phyloP scores from a whole-genome alignment of 1,139 yeast genomes.

The Zygosaccharomyces sapae region DNA sequence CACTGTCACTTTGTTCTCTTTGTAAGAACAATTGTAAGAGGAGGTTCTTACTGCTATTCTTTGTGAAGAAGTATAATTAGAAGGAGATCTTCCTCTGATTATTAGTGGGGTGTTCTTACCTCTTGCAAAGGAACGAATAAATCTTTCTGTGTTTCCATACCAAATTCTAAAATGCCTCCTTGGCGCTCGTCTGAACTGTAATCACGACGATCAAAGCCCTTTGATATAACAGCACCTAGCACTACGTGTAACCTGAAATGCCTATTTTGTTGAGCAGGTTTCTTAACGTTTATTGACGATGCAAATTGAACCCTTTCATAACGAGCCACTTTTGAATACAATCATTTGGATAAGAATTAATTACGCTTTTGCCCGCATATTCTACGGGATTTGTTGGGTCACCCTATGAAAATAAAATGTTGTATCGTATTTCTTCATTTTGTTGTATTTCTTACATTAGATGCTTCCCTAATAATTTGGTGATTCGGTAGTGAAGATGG shows the following conservation, averaged over 20 bases:
- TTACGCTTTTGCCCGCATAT: slow-evolving; percentile 22
- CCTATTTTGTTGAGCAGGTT: slow-evolving; percentile 44
- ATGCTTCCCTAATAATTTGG: slow-evolving; percentile 52
- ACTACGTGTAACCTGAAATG: slow-evolving; percentile 54
- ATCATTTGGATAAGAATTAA: slow-evolving; percentile 42
- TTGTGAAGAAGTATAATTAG: slow-evolving; percentile 44
- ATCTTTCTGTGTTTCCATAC: slow-evolving; percentile 10
- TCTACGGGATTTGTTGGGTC: slow-evolving; percentile 21
- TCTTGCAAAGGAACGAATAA: slow-evolving; percentile 37
- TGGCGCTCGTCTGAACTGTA: neutral
- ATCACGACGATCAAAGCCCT: neutral
- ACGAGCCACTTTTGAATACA: slow-evolving; percentile 58
- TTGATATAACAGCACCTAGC: slow-evolving; percentile 46
- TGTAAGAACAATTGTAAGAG: slow-evolving; percentile 2
- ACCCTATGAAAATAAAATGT: slow-evolving; percentile 48
- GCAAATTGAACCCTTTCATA: slow-evolving; percentile 68
- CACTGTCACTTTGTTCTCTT: slow-evolving; percentile 1
- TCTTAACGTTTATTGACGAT: slow-evolving; percentile 54
- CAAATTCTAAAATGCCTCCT: slow-evolving; percentile 10
- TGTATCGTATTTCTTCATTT: slow-evolving; percentile 52
- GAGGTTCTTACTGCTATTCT: slow-evolving; percentile 13
- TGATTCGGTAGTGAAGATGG: slow-evolving; percentile 59
- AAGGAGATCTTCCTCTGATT: slow-evolving; percentile 65
- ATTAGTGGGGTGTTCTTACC: slow-evolving; percentile 58
- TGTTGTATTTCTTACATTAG: slow-evolving; percentile 52